Conservation (phyloP, 2,329 filamentous ascomycete species). For the Fusarium sp. region DNA sequence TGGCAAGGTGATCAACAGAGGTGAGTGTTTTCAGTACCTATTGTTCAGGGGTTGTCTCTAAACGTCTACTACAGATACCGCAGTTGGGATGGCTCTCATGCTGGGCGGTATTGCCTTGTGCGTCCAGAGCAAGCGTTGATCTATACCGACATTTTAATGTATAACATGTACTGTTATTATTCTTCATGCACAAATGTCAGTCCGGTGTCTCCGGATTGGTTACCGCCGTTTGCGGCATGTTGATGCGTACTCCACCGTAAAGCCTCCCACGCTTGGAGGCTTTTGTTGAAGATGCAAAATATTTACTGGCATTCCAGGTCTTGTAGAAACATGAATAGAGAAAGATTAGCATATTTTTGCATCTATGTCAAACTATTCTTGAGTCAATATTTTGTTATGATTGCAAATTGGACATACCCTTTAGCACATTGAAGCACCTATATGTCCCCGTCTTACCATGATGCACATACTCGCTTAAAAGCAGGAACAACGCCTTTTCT, state of each 20-base stretch:
- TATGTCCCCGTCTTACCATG: background rate
- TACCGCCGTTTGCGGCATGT: conserved; percentile 13
- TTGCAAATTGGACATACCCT: background rate
- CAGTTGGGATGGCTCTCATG: conserved; percentile 83
- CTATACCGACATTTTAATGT: conserved; percentile 9
- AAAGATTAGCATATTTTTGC: background rate
- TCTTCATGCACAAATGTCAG: conserved; percentile 14
- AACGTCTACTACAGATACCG: conserved; percentile 71
- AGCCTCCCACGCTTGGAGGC: background rate
- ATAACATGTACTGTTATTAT: conserved; percentile 14
- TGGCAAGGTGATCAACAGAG: conserved; percentile 85
- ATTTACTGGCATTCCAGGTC: background rate
- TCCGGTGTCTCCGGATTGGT: conserved; percentile 36
- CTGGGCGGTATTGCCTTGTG: conserved; percentile 85
- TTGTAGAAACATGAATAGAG: background rate
- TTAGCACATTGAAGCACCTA: background rate
- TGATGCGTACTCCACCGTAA: conserved; percentile 38
- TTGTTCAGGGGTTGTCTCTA: background rate
- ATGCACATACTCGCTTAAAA: background rate
- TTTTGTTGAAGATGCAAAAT: background rate
- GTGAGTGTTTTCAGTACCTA: conserved; percentile 60
- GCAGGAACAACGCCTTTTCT: background rate
- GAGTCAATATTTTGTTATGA: background rate
- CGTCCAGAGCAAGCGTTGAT: conserved; percentile 73
- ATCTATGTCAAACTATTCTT: background rate